These are phyloP conservation scores for Colletotrichum melonis DNA, from an alignment of 2,329 filamentous ascomycete species.

Conservation along the genomic window DNA sequence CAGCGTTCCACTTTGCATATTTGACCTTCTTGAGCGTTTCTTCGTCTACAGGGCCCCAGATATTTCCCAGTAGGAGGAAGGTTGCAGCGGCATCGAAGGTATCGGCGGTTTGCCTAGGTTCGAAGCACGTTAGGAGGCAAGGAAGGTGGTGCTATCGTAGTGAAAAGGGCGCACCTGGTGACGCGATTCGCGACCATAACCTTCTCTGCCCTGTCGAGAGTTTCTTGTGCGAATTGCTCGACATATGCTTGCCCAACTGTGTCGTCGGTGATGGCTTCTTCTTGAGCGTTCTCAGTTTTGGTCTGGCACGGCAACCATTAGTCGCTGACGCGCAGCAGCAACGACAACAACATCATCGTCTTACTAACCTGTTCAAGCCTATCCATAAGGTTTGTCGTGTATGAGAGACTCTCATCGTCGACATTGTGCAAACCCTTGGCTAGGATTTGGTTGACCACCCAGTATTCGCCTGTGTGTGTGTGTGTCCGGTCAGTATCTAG, in stretches of 20 bases:
- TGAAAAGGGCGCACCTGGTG: conserved; percentile 59
- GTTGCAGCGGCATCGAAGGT: conserved; percentile 94
- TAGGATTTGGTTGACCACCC: conserved; percentile 93
- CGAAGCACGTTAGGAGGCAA: neutral
- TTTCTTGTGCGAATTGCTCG: conserved; percentile 92
- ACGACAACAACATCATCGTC: too few species aligned
- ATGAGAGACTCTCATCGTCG: conserved; percentile 82
- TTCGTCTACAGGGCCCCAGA: conserved; percentile 82
- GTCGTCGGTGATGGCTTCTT: conserved; percentile 89
- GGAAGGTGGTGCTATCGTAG: neutral
- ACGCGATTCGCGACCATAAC: conserved; percentile 86
- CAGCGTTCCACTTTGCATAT: conserved; percentile 95
- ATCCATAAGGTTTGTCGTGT: conserved; percentile 89
- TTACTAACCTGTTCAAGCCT: conserved; percentile 80
- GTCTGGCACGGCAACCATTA: conserved; percentile 55
- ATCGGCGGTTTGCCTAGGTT: conserved; percentile 83
- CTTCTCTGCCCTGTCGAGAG: conserved; percentile 85
- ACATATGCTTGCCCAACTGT: conserved; percentile 89
- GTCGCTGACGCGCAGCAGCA: neutral
- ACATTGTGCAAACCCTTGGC: conserved; percentile 80
- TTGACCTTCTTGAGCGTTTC: conserved; percentile 90
- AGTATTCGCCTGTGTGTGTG: conserved; percentile 77
- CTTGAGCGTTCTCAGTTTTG: conserved; percentile 77
- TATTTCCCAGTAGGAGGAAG: conserved; percentile 87
- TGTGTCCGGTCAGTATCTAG: neutral